phyloP scores from a whole-genome alignment of 306 rosid species.

The Sechiopsis laciniata region DNA sequence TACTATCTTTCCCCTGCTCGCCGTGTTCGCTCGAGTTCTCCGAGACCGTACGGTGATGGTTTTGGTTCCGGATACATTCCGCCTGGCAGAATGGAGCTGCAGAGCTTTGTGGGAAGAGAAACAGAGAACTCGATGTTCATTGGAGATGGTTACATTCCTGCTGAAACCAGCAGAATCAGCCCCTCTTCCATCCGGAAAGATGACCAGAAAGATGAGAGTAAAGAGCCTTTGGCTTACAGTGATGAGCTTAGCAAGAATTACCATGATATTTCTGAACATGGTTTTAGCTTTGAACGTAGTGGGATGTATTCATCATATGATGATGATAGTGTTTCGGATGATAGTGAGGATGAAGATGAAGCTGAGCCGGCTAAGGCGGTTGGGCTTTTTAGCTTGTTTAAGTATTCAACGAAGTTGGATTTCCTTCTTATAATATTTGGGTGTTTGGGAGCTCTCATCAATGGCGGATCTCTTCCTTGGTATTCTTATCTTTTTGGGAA shows the following conservation, averaged over 20 bases:
- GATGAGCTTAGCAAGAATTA: constrained; percentile 43
- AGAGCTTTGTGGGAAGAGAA: constrained; percentile 54
- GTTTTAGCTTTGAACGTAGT: constrained; percentile 7
- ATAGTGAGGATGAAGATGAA: constrained; percentile 47
- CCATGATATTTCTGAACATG: constrained; percentile 28
- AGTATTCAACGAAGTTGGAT: constrained; percentile 72
- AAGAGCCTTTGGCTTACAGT: constrained; percentile 46
- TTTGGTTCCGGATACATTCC: constrained; percentile 21
- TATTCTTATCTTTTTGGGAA: constrained; percentile 68
- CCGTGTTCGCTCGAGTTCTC: constrained; percentile 20
- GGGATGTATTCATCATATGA: constrained; percentile 2
- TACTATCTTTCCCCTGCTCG: constrained; percentile 53
- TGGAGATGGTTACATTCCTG: constrained; percentile 16
- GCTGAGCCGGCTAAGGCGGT: constrained; percentile 42
- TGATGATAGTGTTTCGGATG: constrained; percentile 18
- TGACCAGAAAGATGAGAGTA: constrained; percentile 8
- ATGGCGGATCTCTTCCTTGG: constrained; percentile 88
- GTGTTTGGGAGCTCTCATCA: constrained; percentile 75
- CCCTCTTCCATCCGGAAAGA: constrained; percentile 9
- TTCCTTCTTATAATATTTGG: constrained; percentile 68
- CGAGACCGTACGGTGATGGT: constrained; percentile 25
- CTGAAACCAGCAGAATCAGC: constrained; percentile 21
- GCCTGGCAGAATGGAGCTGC: constrained; percentile 63
- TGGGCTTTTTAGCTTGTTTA: constrained; percentile 70
- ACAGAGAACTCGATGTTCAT: constrained; percentile 30